Base-by-base conservation (phyloP, 768 basidiomycete species). In the Zangia roseola region DNA sequence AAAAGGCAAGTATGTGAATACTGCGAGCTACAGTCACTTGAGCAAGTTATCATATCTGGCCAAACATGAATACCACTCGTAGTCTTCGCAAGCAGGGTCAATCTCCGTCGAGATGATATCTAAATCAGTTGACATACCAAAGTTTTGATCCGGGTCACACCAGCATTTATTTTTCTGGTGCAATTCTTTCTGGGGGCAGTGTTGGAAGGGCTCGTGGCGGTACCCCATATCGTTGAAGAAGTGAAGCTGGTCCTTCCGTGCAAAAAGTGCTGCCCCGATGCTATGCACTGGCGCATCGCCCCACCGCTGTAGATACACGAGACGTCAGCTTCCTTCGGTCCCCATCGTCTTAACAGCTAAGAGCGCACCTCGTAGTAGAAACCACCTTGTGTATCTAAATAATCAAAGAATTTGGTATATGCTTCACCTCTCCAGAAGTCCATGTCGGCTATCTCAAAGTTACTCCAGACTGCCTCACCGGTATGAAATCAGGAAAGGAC, bases 191-290 rank as follows among this genome's bases (percentile, higher is more conserved):
- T 72, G 64, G 1, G 83, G 82, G 68, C 91, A 89, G 54, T 87
- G 87, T 60, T 87, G 83, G 73, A 89, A 91, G 5, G 80, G 82
- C 47, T 86, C 79, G 53, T 94, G 91, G 53, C 78, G 72, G 66
- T 93, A 94, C 0, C 91, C 93, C 33, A 94, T 90, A 58, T 94
- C 89, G 40, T 74, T 60, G 70, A 93, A 93, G 63, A 87, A 94
- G 62, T 92, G 87, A 20, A 92, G 71, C 59, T 88, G 85, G 25
- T 86, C 81, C 63, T 79, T 86, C 21, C 76, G 71, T 3, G 86
- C 82, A 62, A 93, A 87, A 13, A 91, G 70, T 0, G 89, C 81
- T 7, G 81, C 90, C 6, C 84, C 91, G 48, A 94, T 89, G 45
- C 85, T 87, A 57, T 92, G 91, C 0, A 94, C 86, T 0, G 89